phyloP scores from a whole-genome alignment of 1,139 yeast species.

The Saccharomyces hybrid region DNA sequence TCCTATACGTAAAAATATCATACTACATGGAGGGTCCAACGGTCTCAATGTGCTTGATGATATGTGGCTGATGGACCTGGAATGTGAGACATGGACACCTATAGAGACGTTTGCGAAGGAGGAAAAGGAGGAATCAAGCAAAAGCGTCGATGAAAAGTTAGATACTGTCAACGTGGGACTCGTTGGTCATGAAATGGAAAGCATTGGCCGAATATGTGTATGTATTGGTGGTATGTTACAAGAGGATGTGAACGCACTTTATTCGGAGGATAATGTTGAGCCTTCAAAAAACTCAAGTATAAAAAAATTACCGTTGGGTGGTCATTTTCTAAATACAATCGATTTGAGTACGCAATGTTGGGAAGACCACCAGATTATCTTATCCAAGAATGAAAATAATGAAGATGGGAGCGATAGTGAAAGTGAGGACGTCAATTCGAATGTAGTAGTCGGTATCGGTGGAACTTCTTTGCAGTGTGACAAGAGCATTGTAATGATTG shows the following conservation, averaged over 20 bases:
- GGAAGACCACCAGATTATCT: slow-evolving; percentile 8
- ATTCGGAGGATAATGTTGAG: slow-evolving; percentile 2
- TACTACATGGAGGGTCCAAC: slow-evolving; percentile 43
- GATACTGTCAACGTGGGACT: slow-evolving; percentile 15
- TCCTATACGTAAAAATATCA: slow-evolving; percentile 13
- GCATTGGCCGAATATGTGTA: slow-evolving; percentile 19
- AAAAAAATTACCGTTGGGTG: slow-evolving; percentile 8
- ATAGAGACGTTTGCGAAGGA: slow-evolving; percentile 21
- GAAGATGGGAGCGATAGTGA: neutral
- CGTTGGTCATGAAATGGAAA: slow-evolving; percentile 25
- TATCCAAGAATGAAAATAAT: neutral
- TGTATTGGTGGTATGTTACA: slow-evolving; percentile 27
- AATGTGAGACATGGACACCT: slow-evolving; percentile 35
- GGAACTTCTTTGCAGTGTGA: slow-evolving; percentile 16
- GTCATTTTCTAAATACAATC: slow-evolving; percentile 11
- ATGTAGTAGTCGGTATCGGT: slow-evolving; percentile 11
- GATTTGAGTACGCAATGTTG: slow-evolving; percentile 13
- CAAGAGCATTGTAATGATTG: slow-evolving; percentile 21
- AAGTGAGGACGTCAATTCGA: neutral
- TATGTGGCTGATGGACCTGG: slow-evolving; percentile 41
- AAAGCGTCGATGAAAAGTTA: slow-evolving; percentile 5
- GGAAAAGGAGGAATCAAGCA: slow-evolving; percentile 6
- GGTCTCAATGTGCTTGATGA: slow-evolving; percentile 37
- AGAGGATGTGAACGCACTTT: slow-evolving; percentile 20
- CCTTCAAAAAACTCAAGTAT: neutral